These are phyloP conservation scores for Cymbidium sinense DNA, from an alignment of 106 monocot species.

Conservation along the genomic window DNA sequence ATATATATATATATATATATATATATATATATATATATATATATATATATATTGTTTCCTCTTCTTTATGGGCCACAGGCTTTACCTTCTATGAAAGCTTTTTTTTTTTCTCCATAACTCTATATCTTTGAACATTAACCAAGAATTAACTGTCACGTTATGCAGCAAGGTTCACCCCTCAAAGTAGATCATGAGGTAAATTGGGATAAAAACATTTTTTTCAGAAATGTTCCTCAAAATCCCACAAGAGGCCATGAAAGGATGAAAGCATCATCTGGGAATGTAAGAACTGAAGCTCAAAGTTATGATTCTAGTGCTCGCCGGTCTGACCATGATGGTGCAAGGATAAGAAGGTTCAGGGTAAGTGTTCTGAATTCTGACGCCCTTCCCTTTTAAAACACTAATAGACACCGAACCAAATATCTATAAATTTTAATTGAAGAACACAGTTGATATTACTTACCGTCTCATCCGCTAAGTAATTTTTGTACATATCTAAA, in stretches of 20 bases:
- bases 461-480: too few relatives aligned
- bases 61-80: too few relatives aligned
- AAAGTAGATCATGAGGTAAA: conserved; percentile 84
- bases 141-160: background rate
- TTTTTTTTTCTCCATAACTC: background rate
- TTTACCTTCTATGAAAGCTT: background rate
- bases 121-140: background rate
- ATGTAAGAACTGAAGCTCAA: conserved; percentile 24
- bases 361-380: conserved; percentile 22
- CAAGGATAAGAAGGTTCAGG: conserved; percentile 51
- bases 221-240: conserved; percentile 34
- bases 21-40: too few relatives aligned
- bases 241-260: conserved; percentile 32
- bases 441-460: too few relatives aligned
- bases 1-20: too few relatives aligned
- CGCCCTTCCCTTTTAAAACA: too few relatives aligned
- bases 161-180: conserved; percentile 88
- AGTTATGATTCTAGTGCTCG: conserved; percentile 20
- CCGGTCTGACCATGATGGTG: conserved; percentile 14
- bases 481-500: too few relatives aligned
- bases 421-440: too few relatives aligned
- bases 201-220: conserved; percentile 71
- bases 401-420: too few relatives aligned
- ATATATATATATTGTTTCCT: too few relatives aligned
- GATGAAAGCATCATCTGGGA: conserved; percentile 8